Evolutionary conservation across 1,284 basidiomycete genomes (phyloP), one percentile per base, ranked within the genome.

Genomic region (Pascua guehoae): DNA sequence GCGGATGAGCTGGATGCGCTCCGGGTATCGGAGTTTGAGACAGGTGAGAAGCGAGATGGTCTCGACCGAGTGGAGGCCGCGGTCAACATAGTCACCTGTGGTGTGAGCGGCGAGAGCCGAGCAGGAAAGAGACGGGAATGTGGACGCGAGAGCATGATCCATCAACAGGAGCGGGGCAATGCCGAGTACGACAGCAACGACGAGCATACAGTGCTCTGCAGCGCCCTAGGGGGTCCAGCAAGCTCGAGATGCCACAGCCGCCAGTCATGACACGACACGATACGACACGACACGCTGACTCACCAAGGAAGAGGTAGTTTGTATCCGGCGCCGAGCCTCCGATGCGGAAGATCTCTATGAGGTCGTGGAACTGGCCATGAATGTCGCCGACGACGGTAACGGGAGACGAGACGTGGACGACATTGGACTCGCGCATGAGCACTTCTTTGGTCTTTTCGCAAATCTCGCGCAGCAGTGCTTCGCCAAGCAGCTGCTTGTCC

Each of bases 311-410:
- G 63, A 98, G 85, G 78, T 98, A 98, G 76, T 98, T 98, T 39
- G 95, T 98, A 70, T 94, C 84, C 3, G 95, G 95, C 3, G 91
- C 91, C 69, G 92, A 91, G 41, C 95, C 95, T 49, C 96, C 95
- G 83, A 98, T 98, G 50, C 94, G 85, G 71, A 98, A 98, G 74
- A 98, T 98, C 79, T 98, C 95, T 73, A 98, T 89, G 67, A 98
- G 83, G 81, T 99, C 96, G 81, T 98, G 96, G 79, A 98, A 99
- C 83, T 99, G 95, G 15, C 73, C 95, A 77, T 99, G 95, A 54
- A 99, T 98, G 75, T 99, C 96, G 54, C 96, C 96, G 37, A 98
- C 95, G 37, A 99, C 96, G 1, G 96, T 98, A 46, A 99, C 93
- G n/a, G 96, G 96, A 1, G 94, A 89, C 61, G 86, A 88, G 67